Conservation (phyloP, 2,329 filamentous ascomycete genomes). For the Xylaria sp. region DNA sequence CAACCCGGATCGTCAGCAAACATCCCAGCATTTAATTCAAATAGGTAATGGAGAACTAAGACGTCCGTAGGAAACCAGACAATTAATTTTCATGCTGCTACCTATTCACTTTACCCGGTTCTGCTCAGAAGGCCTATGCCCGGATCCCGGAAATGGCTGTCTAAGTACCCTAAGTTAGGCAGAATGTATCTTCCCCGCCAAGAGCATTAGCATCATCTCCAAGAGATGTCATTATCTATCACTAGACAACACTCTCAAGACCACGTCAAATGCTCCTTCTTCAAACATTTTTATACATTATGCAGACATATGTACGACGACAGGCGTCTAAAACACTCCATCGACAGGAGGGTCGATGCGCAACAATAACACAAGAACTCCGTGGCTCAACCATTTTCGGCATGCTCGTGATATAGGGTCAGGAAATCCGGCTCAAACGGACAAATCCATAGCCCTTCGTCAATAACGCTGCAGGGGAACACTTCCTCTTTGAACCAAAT, state of each 20-base stretch:
- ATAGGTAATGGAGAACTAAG: slow-evolving; percentile 16
- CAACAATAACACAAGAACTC: slow-evolving; percentile 29
- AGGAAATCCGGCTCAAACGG: slow-evolving; percentile 5
- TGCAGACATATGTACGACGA: slow-evolving; percentile 34
- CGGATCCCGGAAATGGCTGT: slow-evolving; percentile 17
- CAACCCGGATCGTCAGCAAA: slow-evolving; percentile 20
- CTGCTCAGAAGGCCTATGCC: slow-evolving; percentile 9
- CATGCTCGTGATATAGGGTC: slow-evolving; percentile 9
- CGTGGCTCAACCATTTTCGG: slow-evolving; percentile 15
- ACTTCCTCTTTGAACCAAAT: slow-evolving; percentile 21
- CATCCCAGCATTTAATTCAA: slow-evolving; percentile 14
- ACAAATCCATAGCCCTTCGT: slow-evolving; percentile 12
- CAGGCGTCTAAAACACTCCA: slow-evolving; percentile 15
- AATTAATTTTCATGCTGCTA: slow-evolving; percentile 15
- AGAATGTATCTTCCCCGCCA: slow-evolving; percentile 14
- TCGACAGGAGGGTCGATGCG: neutral
- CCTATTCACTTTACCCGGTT: slow-evolving; percentile 23
- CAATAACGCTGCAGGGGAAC: slow-evolving; percentile 8
- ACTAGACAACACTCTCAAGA: neutral
- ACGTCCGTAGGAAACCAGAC: neutral
- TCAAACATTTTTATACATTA: slow-evolving; percentile 29
- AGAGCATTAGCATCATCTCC: slow-evolving; percentile 10
- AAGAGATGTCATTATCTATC: slow-evolving; percentile 1
- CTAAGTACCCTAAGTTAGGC: neutral
- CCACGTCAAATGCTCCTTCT: slow-evolving; percentile 2